phyloP scores from a whole-genome alignment of 768 basidiomycete genomes.

The Leccinum obscurum region DNA sequence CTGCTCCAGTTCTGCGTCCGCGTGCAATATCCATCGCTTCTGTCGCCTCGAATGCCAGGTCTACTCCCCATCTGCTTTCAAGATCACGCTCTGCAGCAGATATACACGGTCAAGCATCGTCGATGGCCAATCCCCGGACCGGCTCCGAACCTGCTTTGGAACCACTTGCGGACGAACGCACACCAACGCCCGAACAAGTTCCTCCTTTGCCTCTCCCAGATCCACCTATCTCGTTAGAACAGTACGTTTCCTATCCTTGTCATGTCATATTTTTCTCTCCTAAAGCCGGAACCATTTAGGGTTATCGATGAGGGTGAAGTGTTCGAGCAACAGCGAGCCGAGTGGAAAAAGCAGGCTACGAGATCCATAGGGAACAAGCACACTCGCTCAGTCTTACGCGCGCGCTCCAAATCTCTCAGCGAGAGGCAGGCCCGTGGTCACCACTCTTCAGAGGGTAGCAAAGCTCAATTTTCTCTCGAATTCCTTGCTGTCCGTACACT shows the following conservation, averaged over 20 bases:
- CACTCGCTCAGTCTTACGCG: constrained; percentile 55
- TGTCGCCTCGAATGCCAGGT: too few species aligned
- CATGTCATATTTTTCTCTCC: neutral
- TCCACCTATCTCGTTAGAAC: constrained; percentile 56
- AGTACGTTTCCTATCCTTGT: constrained; percentile 31
- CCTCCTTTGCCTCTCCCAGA: constrained; percentile 55
- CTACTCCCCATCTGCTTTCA: too few species aligned
- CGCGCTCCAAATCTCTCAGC: too few species aligned
- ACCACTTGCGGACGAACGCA: constrained; percentile 16
- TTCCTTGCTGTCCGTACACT: constrained; percentile 66
- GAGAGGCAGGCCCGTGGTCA: too few species aligned
- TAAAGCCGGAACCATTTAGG: constrained; percentile 22
- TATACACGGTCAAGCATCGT: constrained; percentile 10
- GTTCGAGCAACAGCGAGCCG: constrained; percentile 60
- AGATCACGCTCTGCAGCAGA: constrained; percentile 28
- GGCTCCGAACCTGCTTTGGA: constrained; percentile 23
- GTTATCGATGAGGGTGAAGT: constrained; percentile 65
- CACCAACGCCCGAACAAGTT: constrained; percentile 3
- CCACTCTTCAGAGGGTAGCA: too few species aligned
- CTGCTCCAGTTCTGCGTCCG: too few species aligned
- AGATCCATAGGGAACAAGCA: constrained; percentile 65
- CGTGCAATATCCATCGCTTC: too few species aligned
- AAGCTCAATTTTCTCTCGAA: too few species aligned
- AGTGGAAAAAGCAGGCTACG: constrained; percentile 65
- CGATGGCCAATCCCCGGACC: constrained; percentile 2